These are phyloP conservation scores for Skeletonema marinoi DNA, from an alignment of 108 stramenopile genomes.

Conservation along the genomic window DNA sequence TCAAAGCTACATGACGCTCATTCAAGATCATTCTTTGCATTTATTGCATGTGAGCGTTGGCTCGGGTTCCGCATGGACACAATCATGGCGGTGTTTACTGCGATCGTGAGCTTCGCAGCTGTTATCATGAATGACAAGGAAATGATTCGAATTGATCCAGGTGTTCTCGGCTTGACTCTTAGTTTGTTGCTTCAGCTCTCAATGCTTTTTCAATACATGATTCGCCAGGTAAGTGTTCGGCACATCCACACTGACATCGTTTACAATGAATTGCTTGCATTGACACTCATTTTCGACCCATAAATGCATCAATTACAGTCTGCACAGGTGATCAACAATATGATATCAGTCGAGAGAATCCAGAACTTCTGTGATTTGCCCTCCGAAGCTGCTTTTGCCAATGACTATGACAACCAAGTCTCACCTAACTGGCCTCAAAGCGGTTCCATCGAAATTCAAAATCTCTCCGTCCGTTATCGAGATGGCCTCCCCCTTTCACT, in stretches of 20 bases:
- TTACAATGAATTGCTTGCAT: constrained; percentile 52
- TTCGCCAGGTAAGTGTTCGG: constrained; percentile 45
- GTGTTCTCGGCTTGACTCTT: constrained; percentile 74
- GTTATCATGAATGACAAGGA: constrained; percentile 64
- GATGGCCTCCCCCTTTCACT: constrained; percentile 75
- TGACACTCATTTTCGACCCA: constrained; percentile 59
- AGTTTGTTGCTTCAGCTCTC: constrained; percentile 73
- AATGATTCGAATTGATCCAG: constrained; percentile 71
- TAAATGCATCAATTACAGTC: constrained; percentile 16
- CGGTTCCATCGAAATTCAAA: constrained; percentile 62
- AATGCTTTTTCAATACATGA: constrained; percentile 76
- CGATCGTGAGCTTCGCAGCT: constrained; percentile 71
- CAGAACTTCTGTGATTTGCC: constrained; percentile 65
- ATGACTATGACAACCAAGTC: constrained; percentile 51
- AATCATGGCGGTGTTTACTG: constrained; percentile 64
- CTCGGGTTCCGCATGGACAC: constrained; percentile 91
- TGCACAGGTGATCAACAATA: constrained; percentile 92
- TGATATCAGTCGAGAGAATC: constrained; percentile 90
- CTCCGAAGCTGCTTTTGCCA: constrained; percentile 67
- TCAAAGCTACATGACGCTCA: constrained; percentile 61
- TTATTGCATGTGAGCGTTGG: constrained; percentile 86
- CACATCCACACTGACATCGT: not conserved
- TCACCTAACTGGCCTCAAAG: constrained; percentile 63
- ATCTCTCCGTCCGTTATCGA: constrained; percentile 81
- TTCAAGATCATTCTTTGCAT: constrained; percentile 80